These are phyloP conservation scores for Phoma herbarum DNA, from an alignment of 2,329 filamentous ascomycete species.

Conservation along the genomic window DNA sequence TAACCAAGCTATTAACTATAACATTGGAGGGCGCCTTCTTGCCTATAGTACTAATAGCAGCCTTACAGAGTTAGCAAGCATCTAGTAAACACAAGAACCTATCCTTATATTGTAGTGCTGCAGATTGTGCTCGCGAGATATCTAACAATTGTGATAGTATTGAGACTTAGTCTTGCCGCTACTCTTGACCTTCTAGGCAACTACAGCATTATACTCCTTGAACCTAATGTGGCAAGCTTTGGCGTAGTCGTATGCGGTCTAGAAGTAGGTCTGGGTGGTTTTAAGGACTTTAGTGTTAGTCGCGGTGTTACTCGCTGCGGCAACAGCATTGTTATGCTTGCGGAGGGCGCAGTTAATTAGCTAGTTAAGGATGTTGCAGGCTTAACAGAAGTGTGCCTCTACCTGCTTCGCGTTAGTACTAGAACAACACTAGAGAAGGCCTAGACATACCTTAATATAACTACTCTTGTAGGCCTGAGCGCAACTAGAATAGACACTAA, in stretches of 20 bases:
- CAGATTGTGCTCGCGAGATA: slow-evolving; percentile 1
- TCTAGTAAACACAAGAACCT: not conserved
- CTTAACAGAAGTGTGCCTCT: not conserved
- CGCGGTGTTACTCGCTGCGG: not conserved
- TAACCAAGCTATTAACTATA: not conserved
- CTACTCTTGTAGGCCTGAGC: not conserved
- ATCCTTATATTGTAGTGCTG: not conserved
- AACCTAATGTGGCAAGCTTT: not conserved
- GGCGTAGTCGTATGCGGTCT: not conserved
- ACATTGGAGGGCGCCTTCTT: not conserved
- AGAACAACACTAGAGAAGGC: not conserved
- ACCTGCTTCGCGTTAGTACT: not conserved
- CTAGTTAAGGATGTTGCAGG: not conserved
- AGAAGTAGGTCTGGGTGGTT: not conserved
- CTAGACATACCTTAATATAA: not conserved
- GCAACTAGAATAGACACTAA: not conserved
- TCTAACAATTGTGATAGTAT: not conserved
- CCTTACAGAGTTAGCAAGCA: not conserved
- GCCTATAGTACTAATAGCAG: slow-evolving; percentile 1
- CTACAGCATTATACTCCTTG: slow-evolving; percentile 2
- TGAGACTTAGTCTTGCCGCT: not conserved
- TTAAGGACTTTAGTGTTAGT: not conserved
- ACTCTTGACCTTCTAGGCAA: not conserved
- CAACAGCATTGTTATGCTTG: not conserved
- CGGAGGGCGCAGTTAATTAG: not conserved